phyloP scores from a whole-genome alignment of 768 basidiomycete species.

The Agaricus subrufescens region DNA sequence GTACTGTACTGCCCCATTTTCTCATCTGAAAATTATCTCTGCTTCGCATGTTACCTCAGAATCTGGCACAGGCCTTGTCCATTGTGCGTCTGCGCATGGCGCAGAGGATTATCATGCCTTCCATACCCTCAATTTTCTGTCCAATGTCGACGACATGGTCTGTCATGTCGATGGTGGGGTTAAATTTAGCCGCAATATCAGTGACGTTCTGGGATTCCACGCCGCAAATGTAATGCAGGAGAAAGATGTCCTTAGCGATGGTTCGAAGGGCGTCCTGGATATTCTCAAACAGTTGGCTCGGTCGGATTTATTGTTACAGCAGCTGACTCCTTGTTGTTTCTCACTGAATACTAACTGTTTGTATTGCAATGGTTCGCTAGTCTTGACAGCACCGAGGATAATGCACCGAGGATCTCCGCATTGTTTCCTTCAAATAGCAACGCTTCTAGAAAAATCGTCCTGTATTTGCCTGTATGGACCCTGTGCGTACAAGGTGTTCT shows the following conservation, averaged over 20 bases:
- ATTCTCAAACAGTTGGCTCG: slow-evolving; percentile 52
- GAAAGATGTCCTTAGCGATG: slow-evolving; percentile 68
- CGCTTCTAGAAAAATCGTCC: too few species aligned
- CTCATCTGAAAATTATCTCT: slow-evolving; percentile 48
- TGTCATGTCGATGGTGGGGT: slow-evolving; percentile 85
- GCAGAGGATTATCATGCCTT: slow-evolving; percentile 86
- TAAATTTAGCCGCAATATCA: slow-evolving; percentile 56
- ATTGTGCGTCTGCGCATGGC: slow-evolving; percentile 94
- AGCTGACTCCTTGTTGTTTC: slow-evolving; percentile 18
- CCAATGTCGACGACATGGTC: slow-evolving; percentile 40
- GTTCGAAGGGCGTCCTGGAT: slow-evolving; percentile 60
- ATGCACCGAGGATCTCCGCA: slow-evolving; percentile 65
- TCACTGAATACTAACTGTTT: not conserved
- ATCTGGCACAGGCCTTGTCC: slow-evolving; percentile 94
- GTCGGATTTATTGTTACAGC: slow-evolving; percentile 81
- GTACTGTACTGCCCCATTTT: slow-evolving; percentile 59
- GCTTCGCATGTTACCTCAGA: slow-evolving; percentile 77
- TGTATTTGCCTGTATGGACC: too few species aligned
- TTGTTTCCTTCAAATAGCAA: slow-evolving; percentile 49
- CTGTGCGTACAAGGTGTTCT: too few species aligned
- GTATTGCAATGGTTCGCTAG: slow-evolving; percentile 95
- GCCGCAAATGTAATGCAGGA: slow-evolving; percentile 49
- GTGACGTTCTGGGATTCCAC: slow-evolving; percentile 50
- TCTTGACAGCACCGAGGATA: slow-evolving; percentile 74
- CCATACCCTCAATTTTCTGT: slow-evolving; percentile 49